These are phyloP conservation scores for Xerocomellus amylosporus DNA, from an alignment of 768 basidiomycete species.

Conservation along the genomic window DNA sequence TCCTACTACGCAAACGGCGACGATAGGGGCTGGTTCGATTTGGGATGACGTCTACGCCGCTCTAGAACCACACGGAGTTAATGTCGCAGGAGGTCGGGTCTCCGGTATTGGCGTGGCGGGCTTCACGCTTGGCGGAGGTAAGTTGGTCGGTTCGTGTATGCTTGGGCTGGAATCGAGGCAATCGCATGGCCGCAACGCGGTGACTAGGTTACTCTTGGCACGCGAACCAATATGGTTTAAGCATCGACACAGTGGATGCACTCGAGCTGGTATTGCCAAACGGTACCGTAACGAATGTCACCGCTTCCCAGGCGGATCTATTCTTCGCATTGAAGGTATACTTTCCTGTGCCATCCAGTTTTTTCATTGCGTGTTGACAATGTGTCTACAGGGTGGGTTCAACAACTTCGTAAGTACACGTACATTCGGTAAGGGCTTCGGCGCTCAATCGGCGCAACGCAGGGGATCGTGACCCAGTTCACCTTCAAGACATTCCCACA, in stretches of 20 bases:
- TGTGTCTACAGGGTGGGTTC: conserved; percentile 48
- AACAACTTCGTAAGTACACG: conserved; percentile 53
- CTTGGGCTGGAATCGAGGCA: background rate
- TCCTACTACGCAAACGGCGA: conserved; percentile 37
- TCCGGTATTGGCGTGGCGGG: conserved; percentile 59
- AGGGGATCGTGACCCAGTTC: conserved; percentile 62
- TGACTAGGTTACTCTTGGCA: conserved; percentile 59
- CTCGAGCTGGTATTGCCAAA: conserved; percentile 61
- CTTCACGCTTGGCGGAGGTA: conserved; percentile 57
- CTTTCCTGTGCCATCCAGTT: background rate
- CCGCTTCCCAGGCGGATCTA: conserved; percentile 37
- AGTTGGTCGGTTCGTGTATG: conserved; percentile 2
- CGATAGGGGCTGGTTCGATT: conserved; percentile 42
- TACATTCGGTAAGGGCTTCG: conserved; percentile 1
- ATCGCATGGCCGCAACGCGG: conserved; percentile 9
- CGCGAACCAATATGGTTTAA: conserved; percentile 58
- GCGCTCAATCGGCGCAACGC: conserved; percentile 34
- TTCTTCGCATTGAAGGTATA: conserved; percentile 46
- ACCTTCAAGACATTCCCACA: conserved; percentile 45
- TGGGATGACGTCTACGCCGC: conserved; percentile 68
- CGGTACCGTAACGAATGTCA: conserved; percentile 42
- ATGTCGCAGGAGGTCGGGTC: conserved; percentile 58
- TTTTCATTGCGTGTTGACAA: background rate
- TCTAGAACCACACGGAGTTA: conserved; percentile 47
- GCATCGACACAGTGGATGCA: conserved; percentile 51